phyloP scores from a whole-genome alignment of 441 rosid genomes.

The Macaranga tanarius region DNA sequence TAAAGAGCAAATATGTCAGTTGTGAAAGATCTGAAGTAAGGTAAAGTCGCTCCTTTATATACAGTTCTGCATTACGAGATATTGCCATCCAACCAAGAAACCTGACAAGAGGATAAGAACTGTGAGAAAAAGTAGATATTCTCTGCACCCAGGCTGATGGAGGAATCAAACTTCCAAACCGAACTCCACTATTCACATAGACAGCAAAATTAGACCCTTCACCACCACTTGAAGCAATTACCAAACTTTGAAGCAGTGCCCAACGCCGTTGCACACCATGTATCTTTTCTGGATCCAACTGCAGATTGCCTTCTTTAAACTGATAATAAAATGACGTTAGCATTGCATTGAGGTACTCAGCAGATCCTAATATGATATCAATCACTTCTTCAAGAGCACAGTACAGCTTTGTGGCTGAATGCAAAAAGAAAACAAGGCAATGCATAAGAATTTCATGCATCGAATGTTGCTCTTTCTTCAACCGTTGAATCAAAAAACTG shows the following conservation, averaged over 20 bases:
- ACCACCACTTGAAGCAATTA: constrained; percentile 67
- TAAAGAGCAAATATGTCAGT: constrained; percentile 55
- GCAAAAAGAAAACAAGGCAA: constrained; percentile 67
- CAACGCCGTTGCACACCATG: constrained; percentile 58
- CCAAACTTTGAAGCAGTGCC: constrained; percentile 71
- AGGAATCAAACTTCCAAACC: constrained; percentile 61
- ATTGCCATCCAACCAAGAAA: constrained; percentile 96
- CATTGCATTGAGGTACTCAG: constrained; percentile 57
- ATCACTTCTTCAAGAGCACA: constrained; percentile 64
- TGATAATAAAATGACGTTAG: constrained; percentile 49
- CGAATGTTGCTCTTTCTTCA: constrained; percentile 62
- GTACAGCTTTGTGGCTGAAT: constrained; percentile 63
- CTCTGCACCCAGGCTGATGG: constrained; percentile 68
- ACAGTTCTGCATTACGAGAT: constrained; percentile 65
- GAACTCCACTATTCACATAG: constrained; percentile 39
- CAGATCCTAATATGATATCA: constrained; percentile 60
- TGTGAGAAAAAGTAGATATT: constrained; percentile 57
- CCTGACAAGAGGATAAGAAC: constrained; percentile 66
- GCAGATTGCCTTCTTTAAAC: constrained; percentile 50
- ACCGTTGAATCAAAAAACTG: constrained; percentile 56
- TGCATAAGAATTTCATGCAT: constrained; percentile 80
- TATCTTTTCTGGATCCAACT: constrained; percentile 45
- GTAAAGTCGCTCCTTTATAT: constrained; percentile 50
- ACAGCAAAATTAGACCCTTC: constrained; percentile 49
- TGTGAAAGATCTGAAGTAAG: constrained; percentile 71